Base-by-base conservation (phyloP, 805 yeast genomes). In the Sugiyamaella chiloensis region DNA sequence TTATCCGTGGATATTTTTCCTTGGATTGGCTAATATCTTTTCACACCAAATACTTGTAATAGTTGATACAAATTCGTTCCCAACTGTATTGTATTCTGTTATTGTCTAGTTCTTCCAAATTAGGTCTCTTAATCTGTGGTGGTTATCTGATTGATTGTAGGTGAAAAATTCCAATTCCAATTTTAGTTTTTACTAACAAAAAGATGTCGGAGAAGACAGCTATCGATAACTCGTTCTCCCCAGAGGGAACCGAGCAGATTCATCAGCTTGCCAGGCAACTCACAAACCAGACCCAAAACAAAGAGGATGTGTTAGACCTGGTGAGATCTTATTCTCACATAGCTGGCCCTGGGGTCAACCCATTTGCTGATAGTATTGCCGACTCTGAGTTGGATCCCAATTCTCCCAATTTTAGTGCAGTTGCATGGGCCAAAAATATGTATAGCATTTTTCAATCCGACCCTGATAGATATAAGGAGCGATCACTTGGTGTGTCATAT, bases 341-440 rank as follows among this genome's bases (percentile, higher is more conserved):
- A 12, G n/a, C 32, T 14, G 9, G 17, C 32, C 1, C 24, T 14
- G 21, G 23, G 17, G 39, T 40, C 21, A 62, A 58, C 47, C 59
- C 65, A 5, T 62, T 59, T 36, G 24, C 44, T 7, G 62, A 52
- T 31, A 47, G 42, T 12, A 39, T 46, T 29, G 46, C 41, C n/a
- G 79, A 75, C 52, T 74, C 76, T 2, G 59, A 65, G 31, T 69
- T 85, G 52, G 79, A 84, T 58, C 91, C 91, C 7, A 68, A 74
- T 48, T 67, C 74, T 40, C 78, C 73, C 1, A 60, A 74, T 24
- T 85, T 85, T 64, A 67, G 71, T 54, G 70, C 85, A 21, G 70
- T 72, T 52, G 76, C 72, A 52, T 85, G 90, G 89, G 77, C 83
- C 49, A 74, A 75, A 58, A 80, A 81, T 57, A 66, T 84, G 68